These are phyloP conservation scores for Ceratobasidium sp. DNA, from an alignment of 1,284 basidiomycete genomes.

Conservation along the genomic window DNA sequence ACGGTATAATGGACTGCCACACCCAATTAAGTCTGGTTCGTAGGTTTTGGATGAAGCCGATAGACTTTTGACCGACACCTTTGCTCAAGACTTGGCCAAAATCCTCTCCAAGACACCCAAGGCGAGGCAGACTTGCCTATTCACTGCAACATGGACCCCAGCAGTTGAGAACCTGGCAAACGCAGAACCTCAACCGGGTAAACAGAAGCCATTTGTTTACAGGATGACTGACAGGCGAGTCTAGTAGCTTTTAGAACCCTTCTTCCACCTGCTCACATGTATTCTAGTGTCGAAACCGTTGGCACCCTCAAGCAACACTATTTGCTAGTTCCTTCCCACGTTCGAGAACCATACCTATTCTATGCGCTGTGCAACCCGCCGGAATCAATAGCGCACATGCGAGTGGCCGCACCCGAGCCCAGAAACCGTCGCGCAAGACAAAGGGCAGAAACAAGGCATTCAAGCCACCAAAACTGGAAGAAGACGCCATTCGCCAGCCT, in stretches of 20 bases:
- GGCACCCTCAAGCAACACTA: slow-evolving; percentile 87
- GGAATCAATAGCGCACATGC: slow-evolving; percentile 71
- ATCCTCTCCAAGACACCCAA: slow-evolving; percentile 82
- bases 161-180: slow-evolving; percentile 83
- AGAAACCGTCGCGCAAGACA: slow-evolving; percentile 49
- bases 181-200: slow-evolving; percentile 78
- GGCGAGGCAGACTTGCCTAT: slow-evolving; percentile 92
- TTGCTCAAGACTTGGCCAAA: slow-evolving; percentile 83
- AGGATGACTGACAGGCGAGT: slow-evolving; percentile 64
- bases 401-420: slow-evolving; percentile 62
- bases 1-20: slow-evolving; percentile 5
- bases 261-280: neutral
- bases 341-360: slow-evolving; percentile 92
- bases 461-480: slow-evolving; percentile 41
- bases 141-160: slow-evolving; percentile 93
- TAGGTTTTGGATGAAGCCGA: slow-evolving; percentile 93
- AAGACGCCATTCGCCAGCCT: slow-evolving; percentile 61
- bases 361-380: slow-evolving; percentile 89
- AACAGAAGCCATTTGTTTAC: slow-evolving; percentile 87
- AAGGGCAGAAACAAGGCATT: slow-evolving; percentile 44
- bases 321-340: slow-evolving; percentile 92
- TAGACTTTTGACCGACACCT: slow-evolving; percentile 87
- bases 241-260: neutral
- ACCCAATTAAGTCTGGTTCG: neutral
- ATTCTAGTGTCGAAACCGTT: slow-evolving; percentile 80